Base-by-base conservation (phyloP, 1,139 yeast genomes). In the Pichia kudriavzevii region DNA sequence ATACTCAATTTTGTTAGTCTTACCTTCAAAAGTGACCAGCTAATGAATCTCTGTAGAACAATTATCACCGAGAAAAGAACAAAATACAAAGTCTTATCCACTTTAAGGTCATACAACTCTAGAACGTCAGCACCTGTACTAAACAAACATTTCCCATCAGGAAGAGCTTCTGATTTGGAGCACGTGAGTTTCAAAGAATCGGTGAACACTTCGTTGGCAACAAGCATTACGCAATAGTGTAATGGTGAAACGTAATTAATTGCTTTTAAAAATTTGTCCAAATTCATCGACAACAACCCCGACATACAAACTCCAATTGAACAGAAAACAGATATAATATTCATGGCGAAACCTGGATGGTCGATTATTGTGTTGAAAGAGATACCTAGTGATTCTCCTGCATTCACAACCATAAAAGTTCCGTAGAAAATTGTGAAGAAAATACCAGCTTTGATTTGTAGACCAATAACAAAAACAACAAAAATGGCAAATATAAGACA, bases 301-400 rank as follows among this genome's bases (percentile, higher is more conserved):
- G 85, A 84, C 93, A 84, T 81, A 48, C 80, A 74, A 13, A 80
- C 71, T 7, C 88, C 91, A 39, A 83, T 61, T 4, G 82, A 70
- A 32, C 81, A 58, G 22, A 80, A 52, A 8, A 75, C 69, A 0
- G 87, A 69, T 31, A 84, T 69, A 5, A 83, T 58, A 49, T 81
- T 83, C 17, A 82, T 73, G 0, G 93, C 94, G 46, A 84, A 69
- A 0, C 94, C 95, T 36, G 83, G 71, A 52, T 84, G 88, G 38
- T 67, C 64, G 49, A 84, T 77, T 0, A 80, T 47, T n/a, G 88
- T 75, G 50, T 82, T 82, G 43, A 84, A 77, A 31, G 80, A 64
- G 7, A 84, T 80, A 1, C 95, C 95, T 29, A 84, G 62, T 1
- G 91, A 79, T 53, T 85, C 95, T 27, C 95, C 95, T 45, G 85